Base-by-base conservation (phyloP, 179 eudicot species). In the Patellifolia procumbens region DNA sequence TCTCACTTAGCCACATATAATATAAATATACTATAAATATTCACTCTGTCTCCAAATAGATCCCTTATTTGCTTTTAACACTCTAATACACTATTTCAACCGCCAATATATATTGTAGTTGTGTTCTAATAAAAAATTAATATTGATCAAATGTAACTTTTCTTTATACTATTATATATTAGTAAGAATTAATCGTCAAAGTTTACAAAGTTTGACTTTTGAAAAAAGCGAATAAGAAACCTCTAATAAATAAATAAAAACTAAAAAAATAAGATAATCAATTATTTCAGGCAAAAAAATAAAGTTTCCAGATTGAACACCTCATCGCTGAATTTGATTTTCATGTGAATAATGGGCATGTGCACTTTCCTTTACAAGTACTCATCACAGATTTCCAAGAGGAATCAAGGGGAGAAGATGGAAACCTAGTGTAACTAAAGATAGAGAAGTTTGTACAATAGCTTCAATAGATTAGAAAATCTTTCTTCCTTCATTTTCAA, bases 301-400 rank as follows among this genome's bases (percentile, higher is more conserved):
- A 37, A 2, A 7, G 53, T 34, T 34, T 35, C 32, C 9, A 55
- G 74, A 34, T 70, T 48, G 45, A 79, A 73, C 61, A 59, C 24
- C 68, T 64, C 48, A 65, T 12, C 37, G 34, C 76, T 67, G 45
- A 42, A 66, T 34, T 73, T 72, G 52, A 17, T 66, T 12, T 81
- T 81, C 84, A 79, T 81, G 83, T 81, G 83, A 79, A 76, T n/a
- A n/a, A n/a, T n/a, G n/a, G 60, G 63, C 85, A 84, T 78, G 84
- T 84, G 87, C 80, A 69, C 22, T 68, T 81, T 81, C 82, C 87
- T 81, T 81, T 79, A 82, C 81, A 68, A 77, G 74, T 17, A 79
- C 83, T 76, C 82, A 60, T 81, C 79, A 74, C 78, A 60, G 45
- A 55, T 76, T 68, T 78, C 46, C 81, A 77, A 28, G 64, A 62